Percentiles rank a stretch among this genome's conserved stretches.
Conservation (phyloP, 257 asterid species). For the Datura wrightii region DNA sequence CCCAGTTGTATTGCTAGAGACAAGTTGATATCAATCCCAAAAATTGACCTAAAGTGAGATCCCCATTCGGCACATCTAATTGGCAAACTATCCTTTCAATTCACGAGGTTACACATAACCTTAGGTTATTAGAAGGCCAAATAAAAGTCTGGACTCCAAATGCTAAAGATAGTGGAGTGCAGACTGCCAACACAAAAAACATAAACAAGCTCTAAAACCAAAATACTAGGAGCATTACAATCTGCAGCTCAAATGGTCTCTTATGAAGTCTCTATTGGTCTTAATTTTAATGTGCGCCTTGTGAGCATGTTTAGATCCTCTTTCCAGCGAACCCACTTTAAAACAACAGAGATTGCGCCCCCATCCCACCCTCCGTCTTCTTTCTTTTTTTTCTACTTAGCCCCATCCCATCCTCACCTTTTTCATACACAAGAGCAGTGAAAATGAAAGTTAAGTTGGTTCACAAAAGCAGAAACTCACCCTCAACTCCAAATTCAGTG, state of each 20-base stretch:
- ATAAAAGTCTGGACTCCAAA: not conserved
- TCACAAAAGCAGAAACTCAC: slow-evolving; percentile 51
- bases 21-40: not conserved
- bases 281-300: not conserved
- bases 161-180: not conserved
- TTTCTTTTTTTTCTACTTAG: not conserved
- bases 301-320: not conserved
- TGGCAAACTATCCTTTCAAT: not conserved
- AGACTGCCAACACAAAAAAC: not conserved
- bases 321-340: not conserved
- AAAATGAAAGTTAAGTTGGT: not conserved
- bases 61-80: not conserved
- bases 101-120: not conserved
- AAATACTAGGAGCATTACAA: not conserved
- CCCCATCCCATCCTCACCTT: not conserved
- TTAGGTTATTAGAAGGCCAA: not conserved
- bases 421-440: not conserved
- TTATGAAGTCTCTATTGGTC: not conserved
- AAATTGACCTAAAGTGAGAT: not conserved
- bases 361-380: not conserved
- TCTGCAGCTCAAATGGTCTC: slow-evolving; percentile 2
- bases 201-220: not conserved
- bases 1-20: not conserved
- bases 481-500: slow-evolving; percentile 79
- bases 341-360: not conserved